Evolutionary conservation across 1,284 basidiomycete genomes (phyloP).

Genomic region (Pyrrhoderma noxium): DNA sequence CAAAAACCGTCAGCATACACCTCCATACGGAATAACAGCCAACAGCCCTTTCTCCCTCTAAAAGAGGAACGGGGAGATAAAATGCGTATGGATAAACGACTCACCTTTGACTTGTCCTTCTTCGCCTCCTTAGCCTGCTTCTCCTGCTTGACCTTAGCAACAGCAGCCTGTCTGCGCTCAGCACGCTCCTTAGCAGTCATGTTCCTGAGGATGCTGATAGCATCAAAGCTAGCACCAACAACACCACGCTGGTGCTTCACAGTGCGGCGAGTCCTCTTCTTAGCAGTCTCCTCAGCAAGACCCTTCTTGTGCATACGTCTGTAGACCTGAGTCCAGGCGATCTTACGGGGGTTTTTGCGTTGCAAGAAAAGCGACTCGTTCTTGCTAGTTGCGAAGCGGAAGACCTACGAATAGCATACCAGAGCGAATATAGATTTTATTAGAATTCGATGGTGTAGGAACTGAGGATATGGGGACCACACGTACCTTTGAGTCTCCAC

Average conservation of each 20-base stretch:
- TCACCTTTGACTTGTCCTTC: conserved; percentile 69
- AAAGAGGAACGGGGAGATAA: background rate
- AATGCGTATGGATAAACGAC: background rate
- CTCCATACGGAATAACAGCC: too few relatives aligned
- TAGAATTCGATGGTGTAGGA: conserved; percentile 1
- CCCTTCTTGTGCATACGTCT: conserved; percentile 99
- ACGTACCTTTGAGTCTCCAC: conserved; percentile 90
- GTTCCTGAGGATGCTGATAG: conserved; percentile 88
- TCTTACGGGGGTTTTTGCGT: conserved; percentile 99
- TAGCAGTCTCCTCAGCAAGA: conserved; percentile 96
- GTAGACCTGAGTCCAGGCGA: conserved; percentile 97
- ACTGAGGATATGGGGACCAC: background rate
- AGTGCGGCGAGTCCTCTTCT: conserved; percentile 96
- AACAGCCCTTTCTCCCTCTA: too few relatives aligned
- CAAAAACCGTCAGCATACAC: background rate
- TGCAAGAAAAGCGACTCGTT: conserved; percentile 96
- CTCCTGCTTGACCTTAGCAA: conserved; percentile 87
- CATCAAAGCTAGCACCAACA: conserved; percentile 89
- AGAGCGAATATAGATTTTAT: too few relatives aligned
- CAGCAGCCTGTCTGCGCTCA: conserved; percentile 77
- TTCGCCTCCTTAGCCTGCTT: conserved; percentile 96
- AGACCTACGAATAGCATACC: conserved; percentile 49
- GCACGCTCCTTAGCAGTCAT: conserved; percentile 84
- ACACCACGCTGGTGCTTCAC: conserved; percentile 99
- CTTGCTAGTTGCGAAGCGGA: conserved; percentile 89